These are phyloP conservation scores for Gossypium raimondii DNA, from an alignment of 345 rosid species.

Conservation along the genomic window DNA sequence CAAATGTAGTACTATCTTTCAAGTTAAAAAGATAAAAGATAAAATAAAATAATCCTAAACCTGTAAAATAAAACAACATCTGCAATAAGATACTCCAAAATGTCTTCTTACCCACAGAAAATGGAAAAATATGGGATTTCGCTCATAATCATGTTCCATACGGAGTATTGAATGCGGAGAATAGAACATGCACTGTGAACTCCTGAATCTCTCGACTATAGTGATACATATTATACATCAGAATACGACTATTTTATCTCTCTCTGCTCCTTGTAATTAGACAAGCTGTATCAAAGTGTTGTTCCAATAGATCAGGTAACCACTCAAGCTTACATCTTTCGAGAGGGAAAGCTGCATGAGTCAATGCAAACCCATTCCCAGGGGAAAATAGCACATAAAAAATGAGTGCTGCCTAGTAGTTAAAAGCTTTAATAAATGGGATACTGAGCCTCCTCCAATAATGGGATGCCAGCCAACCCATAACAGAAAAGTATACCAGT, in stretches of 20 bases:
- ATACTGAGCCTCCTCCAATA: slow-evolving; percentile 43
- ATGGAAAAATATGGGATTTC: not conserved
- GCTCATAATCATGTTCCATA: not conserved
- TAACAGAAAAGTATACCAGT: slow-evolving; percentile 35
- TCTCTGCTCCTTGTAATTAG: not conserved
- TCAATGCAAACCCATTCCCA: slow-evolving; percentile 6
- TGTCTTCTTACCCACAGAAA: not conserved
- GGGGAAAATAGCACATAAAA: not conserved
- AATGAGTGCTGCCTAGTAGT: slow-evolving; percentile 19
- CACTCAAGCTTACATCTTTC: not conserved
- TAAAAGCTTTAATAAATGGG: slow-evolving; percentile 22
- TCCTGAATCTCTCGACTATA: not conserved
- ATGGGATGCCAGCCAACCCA: slow-evolving; percentile 42
- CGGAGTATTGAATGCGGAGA: not conserved
- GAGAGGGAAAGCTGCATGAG: slow-evolving; percentile 11
- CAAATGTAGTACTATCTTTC: not conserved
- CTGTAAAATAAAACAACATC: no score
- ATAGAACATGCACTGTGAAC: not conserved
- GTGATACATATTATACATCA: slow-evolving; percentile 6
- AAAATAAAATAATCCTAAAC: no score
- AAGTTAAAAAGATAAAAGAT: not conserved
- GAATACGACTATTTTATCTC: slow-evolving; percentile 3
- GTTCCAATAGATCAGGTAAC: not conserved
- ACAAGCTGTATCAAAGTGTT: not conserved
- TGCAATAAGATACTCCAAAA: no score